Conservation (phyloP, 257 asterid species). For the Buddleja alternifolia region DNA sequence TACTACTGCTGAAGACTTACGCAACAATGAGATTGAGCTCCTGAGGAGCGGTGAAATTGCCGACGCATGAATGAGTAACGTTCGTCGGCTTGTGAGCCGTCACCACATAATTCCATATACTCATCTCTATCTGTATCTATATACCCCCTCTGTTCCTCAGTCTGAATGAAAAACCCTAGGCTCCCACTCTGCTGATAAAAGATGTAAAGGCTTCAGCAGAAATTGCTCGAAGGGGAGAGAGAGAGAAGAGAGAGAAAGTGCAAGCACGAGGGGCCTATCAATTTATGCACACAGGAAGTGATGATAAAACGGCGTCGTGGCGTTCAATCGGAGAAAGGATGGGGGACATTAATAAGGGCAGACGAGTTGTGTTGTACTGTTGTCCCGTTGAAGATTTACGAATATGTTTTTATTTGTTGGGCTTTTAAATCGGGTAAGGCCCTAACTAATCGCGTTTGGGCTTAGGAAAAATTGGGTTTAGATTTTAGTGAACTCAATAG, state of each 20-base stretch:
- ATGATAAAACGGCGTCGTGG: conserved; percentile 38
- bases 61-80: conserved; percentile 96
- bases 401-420: neutral
- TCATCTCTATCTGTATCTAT: conserved; percentile 46
- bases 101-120: conserved; percentile 97
- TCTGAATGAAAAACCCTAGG: conserved; percentile 32
- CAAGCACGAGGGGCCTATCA: neutral
- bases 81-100: conserved; percentile 99
- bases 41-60: conserved; percentile 91
- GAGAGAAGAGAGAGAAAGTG: conserved; percentile 14
- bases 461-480: too few species aligned
- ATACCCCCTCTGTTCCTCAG: neutral
- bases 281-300: conserved; percentile 20
- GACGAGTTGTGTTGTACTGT: too few species aligned
- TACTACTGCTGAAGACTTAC: conserved; percentile 43
- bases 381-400: neutral
- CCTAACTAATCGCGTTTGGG: neutral
- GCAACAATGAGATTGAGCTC: conserved; percentile 93
- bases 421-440: conserved; percentile 12
- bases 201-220: conserved; percentile 16
- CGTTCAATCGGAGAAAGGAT: neutral
- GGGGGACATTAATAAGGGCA: neutral
- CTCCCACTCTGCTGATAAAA: conserved; percentile 7
- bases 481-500: too few species aligned
- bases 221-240: conserved; percentile 26